Percentiles rank a stretch among this genome's conserved stretches.
Evolutionary conservation across 1,284 basidiomycete genomes (phyloP).

Genomic region (Trametes hirsuta): DNA sequence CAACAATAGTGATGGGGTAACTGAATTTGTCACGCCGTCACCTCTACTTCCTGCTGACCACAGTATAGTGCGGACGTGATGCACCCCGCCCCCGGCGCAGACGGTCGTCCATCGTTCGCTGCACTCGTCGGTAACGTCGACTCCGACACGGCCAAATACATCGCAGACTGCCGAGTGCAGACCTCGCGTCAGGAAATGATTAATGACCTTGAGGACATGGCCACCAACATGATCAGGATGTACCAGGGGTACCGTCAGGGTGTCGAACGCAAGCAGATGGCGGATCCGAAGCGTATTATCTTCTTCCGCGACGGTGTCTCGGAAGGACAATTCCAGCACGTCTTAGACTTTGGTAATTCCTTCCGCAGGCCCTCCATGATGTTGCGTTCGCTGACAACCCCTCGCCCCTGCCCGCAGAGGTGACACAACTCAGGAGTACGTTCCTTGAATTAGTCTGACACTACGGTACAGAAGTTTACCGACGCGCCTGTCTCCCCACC

Average conservation of each 20-base stretch:
- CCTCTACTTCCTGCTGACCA: neutral
- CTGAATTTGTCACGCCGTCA: neutral
- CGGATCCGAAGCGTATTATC: conserved; percentile 65
- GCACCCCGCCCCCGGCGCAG: conserved; percentile 77
- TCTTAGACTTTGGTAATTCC: conserved; percentile 57
- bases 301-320: conserved; percentile 83
- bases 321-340: conserved; percentile 77
- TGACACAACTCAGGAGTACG: conserved; percentile 59
- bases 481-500: neutral
- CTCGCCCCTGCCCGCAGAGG: conserved; percentile 42
- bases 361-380: neutral
- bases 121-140: conserved; percentile 77
- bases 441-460: neutral
- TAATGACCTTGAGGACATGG: conserved; percentile 63
- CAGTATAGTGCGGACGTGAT: conserved; percentile 75
- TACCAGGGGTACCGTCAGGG: conserved; percentile 58
- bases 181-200: conserved; percentile 75
- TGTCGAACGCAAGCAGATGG: conserved; percentile 52
- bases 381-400: conserved; percentile 7
- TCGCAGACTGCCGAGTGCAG: conserved; percentile 65
- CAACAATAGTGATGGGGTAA: conserved; percentile 74
- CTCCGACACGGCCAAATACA: conserved; percentile 57
- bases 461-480: neutral
- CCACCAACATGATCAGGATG: conserved; percentile 53
- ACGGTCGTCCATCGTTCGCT: conserved; percentile 75